Conservation (phyloP, 257 asterid genomes). For the Solanum dulcamara region DNA sequence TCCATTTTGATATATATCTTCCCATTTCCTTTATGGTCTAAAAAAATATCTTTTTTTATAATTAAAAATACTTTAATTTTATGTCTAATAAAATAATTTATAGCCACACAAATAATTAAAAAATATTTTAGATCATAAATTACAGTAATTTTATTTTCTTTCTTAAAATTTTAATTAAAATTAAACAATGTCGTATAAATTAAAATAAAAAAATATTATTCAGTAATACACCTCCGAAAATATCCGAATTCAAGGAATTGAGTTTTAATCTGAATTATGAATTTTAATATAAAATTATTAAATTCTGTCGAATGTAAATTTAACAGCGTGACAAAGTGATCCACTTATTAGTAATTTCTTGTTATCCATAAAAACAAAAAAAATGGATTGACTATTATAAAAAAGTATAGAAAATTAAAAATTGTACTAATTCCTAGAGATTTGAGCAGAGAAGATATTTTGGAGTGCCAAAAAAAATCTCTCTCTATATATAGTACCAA, state of each 20-base stretch:
- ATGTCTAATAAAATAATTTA: no score
- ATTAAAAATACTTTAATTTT: background rate
- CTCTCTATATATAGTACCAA: slow-evolving; percentile 15
- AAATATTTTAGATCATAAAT: no score
- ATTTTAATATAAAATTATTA: no score
- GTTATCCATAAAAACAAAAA: background rate
- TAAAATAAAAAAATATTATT: no score
- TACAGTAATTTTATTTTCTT: no score
- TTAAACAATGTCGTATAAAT: no score
- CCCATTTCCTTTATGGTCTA: background rate
- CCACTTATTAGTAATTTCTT: background rate
- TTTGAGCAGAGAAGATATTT: background rate
- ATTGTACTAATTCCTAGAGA: background rate
- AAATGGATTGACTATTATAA: background rate
- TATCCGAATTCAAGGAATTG: no score
- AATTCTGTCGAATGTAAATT: background rate
- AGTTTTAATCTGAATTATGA: no score
- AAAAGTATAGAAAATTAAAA: background rate
- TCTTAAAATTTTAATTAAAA: no score
- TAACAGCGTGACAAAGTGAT: no score
- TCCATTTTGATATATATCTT: background rate
- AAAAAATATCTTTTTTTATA: background rate
- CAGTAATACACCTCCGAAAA: no score
- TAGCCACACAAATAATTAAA: no score
- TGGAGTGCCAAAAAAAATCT: background rate